A percentile compares a stretch with the other conserved stretches of the same genome.
These are phyloP conservation scores for Zymoseptoria crescenta DNA, from an alignment of 2,329 filamentous ascomycete genomes.

Conservation along the genomic window DNA sequence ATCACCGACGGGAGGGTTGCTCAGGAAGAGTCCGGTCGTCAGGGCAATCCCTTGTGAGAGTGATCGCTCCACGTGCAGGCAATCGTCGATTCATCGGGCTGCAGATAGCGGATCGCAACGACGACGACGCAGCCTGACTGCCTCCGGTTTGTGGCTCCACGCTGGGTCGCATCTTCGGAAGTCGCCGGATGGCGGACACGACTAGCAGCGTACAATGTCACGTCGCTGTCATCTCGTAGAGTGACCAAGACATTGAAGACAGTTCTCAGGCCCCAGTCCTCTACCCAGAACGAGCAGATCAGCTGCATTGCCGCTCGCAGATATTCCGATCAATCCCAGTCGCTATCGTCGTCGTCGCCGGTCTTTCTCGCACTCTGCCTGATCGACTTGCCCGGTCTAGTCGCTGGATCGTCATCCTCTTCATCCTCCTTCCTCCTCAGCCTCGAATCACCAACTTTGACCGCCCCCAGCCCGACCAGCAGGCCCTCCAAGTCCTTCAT, in stretches of 20 bases:
- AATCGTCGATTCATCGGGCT: not conserved
- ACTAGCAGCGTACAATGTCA: not conserved
- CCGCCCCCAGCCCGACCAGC: conserved; percentile 72
- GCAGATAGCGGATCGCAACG: not conserved
- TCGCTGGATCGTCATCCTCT: conserved; percentile 40
- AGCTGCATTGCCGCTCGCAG: not conserved
- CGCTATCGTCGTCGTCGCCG: conserved; percentile 43
- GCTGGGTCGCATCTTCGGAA: not conserved
- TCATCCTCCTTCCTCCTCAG: conserved; percentile 55
- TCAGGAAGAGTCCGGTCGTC: not conserved
- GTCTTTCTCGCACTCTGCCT: conserved; percentile 27
- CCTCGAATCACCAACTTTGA: conserved; percentile 70
- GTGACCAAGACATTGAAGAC: no score
- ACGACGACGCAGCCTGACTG: not conserved
- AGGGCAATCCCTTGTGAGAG: no score
- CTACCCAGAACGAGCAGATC: not conserved
- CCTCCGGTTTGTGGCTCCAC: not conserved
- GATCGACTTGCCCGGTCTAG: conserved; percentile 11
- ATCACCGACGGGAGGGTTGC: not conserved
- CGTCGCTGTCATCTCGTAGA: no score
- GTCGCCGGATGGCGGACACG: not conserved
- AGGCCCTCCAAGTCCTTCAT: conserved; percentile 65
- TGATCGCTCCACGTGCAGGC: no score
- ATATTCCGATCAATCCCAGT: conserved; percentile 46
- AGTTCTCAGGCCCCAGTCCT: not conserved